A percentile compares a stretch with the other conserved stretches of the same genome.
Conservation (phyloP, 2,329 filamentous ascomycete genomes). For the Ambrosiella cleistominuta region DNA sequence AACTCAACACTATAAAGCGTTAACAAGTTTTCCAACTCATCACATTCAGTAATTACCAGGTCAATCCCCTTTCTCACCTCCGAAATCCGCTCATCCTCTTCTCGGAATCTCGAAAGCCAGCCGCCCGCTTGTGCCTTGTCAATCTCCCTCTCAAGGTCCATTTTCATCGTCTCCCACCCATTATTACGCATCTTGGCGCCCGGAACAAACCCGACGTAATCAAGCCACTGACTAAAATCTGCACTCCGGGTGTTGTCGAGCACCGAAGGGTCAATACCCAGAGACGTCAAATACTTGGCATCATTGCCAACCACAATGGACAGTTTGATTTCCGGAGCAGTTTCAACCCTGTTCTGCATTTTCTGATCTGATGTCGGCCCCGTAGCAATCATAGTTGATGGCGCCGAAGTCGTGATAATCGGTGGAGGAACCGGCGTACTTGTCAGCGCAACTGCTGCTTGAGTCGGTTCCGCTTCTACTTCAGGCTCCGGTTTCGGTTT, state of each 20-base stretch:
- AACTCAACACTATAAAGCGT: slow-evolving; percentile 91
- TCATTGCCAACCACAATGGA: slow-evolving; percentile 56
- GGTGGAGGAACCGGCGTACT: slow-evolving; percentile 16
- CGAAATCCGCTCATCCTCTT: slow-evolving; percentile 78
- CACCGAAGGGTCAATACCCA: slow-evolving; percentile 63
- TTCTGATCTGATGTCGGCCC: slow-evolving; percentile 17
- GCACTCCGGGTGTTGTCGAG: slow-evolving; percentile 52
- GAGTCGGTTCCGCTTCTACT: slow-evolving; percentile 14
- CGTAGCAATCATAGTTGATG: slow-evolving; percentile 1
- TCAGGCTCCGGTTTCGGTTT: slow-evolving; percentile 20
- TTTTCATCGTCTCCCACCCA: slow-evolving; percentile 63
- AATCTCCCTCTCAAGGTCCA: slow-evolving; percentile 71
- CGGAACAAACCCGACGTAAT: slow-evolving; percentile 75
- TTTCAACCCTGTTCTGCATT: slow-evolving; percentile 20
- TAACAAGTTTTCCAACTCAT: slow-evolving; percentile 84
- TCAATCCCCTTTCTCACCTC: slow-evolving; percentile 77
- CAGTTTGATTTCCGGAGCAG: slow-evolving; percentile 22
- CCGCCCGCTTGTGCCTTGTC: slow-evolving; percentile 82
- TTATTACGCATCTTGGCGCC: slow-evolving; percentile 57
- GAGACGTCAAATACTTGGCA: slow-evolving; percentile 54
- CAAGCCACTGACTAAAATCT: slow-evolving; percentile 67
- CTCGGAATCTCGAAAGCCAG: slow-evolving; percentile 69
- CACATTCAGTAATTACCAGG: slow-evolving; percentile 80
- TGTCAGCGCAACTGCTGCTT: slow-evolving; percentile 14
- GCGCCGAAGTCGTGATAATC: slow-evolving; percentile 1